Conservation (phyloP, 306 rosid genomes). For the Prunus mongolica region DNA sequence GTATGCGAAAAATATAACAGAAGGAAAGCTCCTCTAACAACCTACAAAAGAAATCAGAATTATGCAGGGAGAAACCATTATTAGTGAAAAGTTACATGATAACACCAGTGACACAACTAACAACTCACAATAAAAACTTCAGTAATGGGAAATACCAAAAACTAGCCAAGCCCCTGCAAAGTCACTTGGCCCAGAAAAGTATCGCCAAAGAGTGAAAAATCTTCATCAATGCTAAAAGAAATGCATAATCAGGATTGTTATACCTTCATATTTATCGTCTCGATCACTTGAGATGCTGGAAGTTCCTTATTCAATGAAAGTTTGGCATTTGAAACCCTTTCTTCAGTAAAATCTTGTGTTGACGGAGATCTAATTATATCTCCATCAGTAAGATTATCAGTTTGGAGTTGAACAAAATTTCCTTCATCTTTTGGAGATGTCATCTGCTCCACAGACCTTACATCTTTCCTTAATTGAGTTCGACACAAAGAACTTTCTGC, state of each 20-base stretch:
- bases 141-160: not conserved
- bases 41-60: not conserved
- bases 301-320: constrained; percentile 37
- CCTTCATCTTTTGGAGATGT: constrained; percentile 24
- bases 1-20: not conserved
- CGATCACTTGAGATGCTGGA: constrained; percentile 35
- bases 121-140: not conserved
- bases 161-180: not conserved
- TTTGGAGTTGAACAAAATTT: constrained; percentile 21
- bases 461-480: constrained; percentile 41
- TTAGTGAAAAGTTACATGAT: not conserved
- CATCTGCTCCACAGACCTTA: constrained; percentile 30
- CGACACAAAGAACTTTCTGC: constrained; percentile 30
- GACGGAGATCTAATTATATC: constrained; percentile 45
- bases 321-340: constrained; percentile 20
- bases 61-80: not conserved
- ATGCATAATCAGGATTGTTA: not conserved
- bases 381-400: constrained; percentile 17
- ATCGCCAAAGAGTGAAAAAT: not conserved
- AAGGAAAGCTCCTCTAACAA: constrained; percentile 1
- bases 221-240: not conserved
- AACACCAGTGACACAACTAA: not conserved
- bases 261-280: constrained; percentile 43
- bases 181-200: not conserved
- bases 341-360: constrained; percentile 43